phyloP scores from a whole-genome alignment of 371 early-diverging fungal genomes.

The Dipsacomyces acuminosporus region DNA sequence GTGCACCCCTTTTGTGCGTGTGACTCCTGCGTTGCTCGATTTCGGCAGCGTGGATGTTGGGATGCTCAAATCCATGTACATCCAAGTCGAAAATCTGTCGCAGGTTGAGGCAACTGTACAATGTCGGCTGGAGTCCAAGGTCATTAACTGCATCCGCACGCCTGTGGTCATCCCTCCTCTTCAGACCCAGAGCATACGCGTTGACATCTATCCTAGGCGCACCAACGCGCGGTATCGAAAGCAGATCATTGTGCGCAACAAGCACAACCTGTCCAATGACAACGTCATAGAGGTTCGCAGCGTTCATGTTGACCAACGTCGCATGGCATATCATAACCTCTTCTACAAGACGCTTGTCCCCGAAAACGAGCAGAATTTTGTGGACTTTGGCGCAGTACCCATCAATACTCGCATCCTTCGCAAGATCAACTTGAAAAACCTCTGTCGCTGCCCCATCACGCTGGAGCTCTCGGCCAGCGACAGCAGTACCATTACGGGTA shows the following conservation, averaged over 20 bases:
- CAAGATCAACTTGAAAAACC: conserved; percentile 81
- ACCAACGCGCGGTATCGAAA: conserved; percentile 96
- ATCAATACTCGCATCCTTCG: conserved; percentile 77
- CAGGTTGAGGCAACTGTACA: conserved; percentile 84
- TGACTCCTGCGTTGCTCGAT: conserved; percentile 73
- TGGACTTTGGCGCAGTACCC: conserved; percentile 88
- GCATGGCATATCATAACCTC: conserved; percentile 93
- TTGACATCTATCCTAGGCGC: conserved; percentile 96
- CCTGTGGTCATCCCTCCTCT: conserved; percentile 81
- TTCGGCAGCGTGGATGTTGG: conserved; percentile 97
- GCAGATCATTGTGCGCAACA: conserved; percentile 89
- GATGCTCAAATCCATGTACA: conserved; percentile 77
- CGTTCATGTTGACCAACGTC: conserved; percentile 90
- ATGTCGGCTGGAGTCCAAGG: conserved; percentile 85
- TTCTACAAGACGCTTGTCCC: conserved; percentile 90
- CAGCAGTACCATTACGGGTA: neutral
- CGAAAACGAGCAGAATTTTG: conserved; percentile 81
- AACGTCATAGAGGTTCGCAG: conserved; percentile 87
- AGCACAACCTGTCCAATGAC: conserved; percentile 83
- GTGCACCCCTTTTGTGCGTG: conserved; percentile 91
- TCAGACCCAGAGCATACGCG: conserved; percentile 74
- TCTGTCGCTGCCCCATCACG: conserved; percentile 49
- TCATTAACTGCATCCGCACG: conserved; percentile 73
- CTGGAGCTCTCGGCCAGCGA: conserved; percentile 27
- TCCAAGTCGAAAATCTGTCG: conserved; percentile 79